Conservation (phyloP, 2,329 filamentous ascomycete genomes). For the Capronia epimyces region DNA sequence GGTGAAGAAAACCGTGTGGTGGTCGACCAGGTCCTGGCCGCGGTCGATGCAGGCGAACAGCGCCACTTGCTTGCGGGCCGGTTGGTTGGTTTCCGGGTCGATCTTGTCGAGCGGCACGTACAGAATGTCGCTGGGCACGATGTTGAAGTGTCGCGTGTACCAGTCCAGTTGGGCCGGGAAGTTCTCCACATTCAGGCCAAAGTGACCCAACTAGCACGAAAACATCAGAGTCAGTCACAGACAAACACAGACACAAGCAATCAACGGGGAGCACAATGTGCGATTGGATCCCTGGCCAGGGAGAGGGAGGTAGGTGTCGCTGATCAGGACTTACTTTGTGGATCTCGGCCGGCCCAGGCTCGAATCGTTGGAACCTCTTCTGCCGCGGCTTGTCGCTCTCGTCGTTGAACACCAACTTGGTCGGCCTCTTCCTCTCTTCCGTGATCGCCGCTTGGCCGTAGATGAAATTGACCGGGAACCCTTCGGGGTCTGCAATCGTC, state of each 20-base stretch:
- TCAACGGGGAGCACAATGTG: too few relatives aligned
- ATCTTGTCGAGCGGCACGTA: constrained; percentile 31
- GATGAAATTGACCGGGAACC: constrained; percentile 30
- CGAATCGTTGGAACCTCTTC: constrained; percentile 40
- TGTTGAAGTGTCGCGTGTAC: constrained; percentile 46
- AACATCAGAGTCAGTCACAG: background rate
- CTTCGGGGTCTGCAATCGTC: constrained; percentile 29
- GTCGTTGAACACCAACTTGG: constrained; percentile 36
- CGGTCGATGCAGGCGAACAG: constrained; percentile 50
- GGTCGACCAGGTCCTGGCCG: constrained; percentile 45
- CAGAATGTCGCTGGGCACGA: constrained; percentile 44
- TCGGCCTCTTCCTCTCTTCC: constrained; percentile 22
- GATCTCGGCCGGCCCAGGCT: constrained; percentile 46
- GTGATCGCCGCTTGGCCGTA: constrained; percentile 24
- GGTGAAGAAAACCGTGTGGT: constrained; percentile 50
- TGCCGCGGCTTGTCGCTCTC: constrained; percentile 37
- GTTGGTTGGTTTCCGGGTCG: constrained; percentile 13
- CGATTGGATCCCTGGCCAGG: background rate
- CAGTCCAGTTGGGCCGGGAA: constrained; percentile 38
- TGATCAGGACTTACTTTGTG: constrained; percentile 35
- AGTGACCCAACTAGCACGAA: constrained; percentile 41
- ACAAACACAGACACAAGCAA: too few relatives aligned
- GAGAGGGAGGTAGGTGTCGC: background rate
- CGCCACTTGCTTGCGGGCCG: constrained; percentile 33
- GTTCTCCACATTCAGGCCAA: constrained; percentile 39